Conservation (phyloP, 805 yeast species). For the Candida hungchunana region DNA sequence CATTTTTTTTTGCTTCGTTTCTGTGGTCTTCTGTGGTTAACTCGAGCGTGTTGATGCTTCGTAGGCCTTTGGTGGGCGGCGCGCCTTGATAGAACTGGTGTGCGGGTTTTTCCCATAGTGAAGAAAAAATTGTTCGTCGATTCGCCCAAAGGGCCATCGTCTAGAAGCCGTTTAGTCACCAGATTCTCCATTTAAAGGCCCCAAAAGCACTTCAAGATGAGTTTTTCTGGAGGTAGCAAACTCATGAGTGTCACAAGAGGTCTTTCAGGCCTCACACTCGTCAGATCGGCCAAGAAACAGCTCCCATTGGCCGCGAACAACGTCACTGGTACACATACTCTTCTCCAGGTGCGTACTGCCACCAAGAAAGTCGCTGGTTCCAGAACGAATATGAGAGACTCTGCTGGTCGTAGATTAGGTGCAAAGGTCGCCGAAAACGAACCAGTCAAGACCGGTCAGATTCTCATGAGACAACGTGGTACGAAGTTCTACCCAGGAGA, state of each 20-base stretch:
- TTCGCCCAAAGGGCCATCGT: not conserved
- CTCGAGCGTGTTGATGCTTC: constrained; percentile 1
- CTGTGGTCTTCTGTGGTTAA: not conserved
- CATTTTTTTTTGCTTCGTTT: constrained; percentile 25
- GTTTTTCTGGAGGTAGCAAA: constrained; percentile 16
- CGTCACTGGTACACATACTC: constrained; percentile 9
- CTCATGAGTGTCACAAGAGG: constrained; percentile 12
- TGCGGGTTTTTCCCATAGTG: constrained; percentile 1
- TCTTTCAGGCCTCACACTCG: constrained; percentile 15
- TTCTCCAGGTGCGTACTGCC: constrained; percentile 68
- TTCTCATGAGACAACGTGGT: constrained; percentile 91
- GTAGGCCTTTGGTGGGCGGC: not conserved
- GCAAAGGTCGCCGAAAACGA: constrained; percentile 81
- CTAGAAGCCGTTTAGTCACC: too few relatives aligned
- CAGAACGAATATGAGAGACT: constrained; percentile 88
- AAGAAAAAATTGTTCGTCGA: constrained; percentile 8
- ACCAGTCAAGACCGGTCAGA: constrained; percentile 74
- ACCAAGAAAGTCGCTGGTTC: constrained; percentile 95
- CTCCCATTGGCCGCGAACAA: constrained; percentile 9
- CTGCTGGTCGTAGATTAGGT: constrained; percentile 92
- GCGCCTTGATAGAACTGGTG: not conserved
- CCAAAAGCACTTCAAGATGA: too few relatives aligned
- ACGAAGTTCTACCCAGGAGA: constrained; percentile 94
- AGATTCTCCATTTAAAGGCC: too few relatives aligned
- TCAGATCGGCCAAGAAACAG: constrained; percentile 4